These are phyloP conservation scores for Camellia sinensis DNA, from an alignment of 148 eudicot species.

Conservation along the genomic window DNA sequence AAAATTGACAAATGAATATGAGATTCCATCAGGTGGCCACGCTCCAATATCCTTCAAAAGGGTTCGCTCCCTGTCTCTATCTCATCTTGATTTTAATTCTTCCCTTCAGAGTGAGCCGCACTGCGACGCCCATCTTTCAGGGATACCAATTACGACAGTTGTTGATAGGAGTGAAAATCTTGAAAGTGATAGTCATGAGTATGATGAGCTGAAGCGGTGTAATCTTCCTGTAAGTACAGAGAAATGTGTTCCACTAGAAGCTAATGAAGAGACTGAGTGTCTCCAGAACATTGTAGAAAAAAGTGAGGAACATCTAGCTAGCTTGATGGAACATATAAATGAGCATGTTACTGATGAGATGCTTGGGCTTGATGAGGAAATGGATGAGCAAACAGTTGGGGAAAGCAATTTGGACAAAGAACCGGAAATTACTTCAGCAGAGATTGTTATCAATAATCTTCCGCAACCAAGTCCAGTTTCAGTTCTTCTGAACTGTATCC, in stretches of 20 bases:
- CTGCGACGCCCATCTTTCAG: slow-evolving; percentile 16
- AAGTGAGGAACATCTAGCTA: slow-evolving; percentile 8
- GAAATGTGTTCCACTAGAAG: neutral
- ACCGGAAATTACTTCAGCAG: slow-evolving; percentile 1
- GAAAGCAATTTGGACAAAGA: slow-evolving; percentile 15
- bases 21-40: slow-evolving; percentile 26
- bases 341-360: neutral
- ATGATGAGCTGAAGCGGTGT: slow-evolving; percentile 11
- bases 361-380: slow-evolving; percentile 12
- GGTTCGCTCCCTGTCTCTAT: slow-evolving; percentile 30
- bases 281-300: neutral
- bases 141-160: neutral
- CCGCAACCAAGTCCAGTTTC: neutral
- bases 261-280: neutral
- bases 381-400: neutral
- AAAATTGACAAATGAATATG: slow-evolving; percentile 52
- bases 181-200: slow-evolving; percentile 1
- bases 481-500: slow-evolving; percentile 12
- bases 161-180: slow-evolving; percentile 18
- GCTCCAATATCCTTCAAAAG: slow-evolving; percentile 40
- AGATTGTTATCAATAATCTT: neutral
- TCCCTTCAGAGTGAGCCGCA: slow-evolving; percentile 28
- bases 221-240: slow-evolving; percentile 6
- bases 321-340: slow-evolving; percentile 1
- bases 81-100: slow-evolving; percentile 33